phyloP scores from a whole-genome alignment of 2,329 filamentous ascomycete species.

The Talaromyces sp. region DNA sequence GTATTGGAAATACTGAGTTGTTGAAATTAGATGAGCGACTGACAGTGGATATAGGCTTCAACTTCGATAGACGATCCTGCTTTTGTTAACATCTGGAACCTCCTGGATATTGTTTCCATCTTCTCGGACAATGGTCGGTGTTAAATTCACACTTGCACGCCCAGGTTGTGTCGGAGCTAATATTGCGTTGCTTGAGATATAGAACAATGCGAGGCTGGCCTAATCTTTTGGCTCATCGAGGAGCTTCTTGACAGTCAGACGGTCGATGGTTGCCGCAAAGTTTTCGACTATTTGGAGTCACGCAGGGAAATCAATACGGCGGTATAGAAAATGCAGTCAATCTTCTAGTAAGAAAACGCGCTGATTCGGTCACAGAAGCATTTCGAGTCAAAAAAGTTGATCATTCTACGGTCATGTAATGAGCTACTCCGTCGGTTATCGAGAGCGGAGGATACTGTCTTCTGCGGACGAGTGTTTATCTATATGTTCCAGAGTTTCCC shows the following conservation, averaged over 20 bases:
- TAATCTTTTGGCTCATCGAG: constrained; percentile 87
- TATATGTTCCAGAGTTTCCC: constrained; percentile 98
- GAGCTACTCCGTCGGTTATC: constrained; percentile 89
- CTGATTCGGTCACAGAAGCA: constrained; percentile 47
- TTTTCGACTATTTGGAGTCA: constrained; percentile 94
- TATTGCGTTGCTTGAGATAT: constrained; percentile 20
- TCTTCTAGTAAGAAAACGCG: constrained; percentile 3
- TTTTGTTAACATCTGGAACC: constrained; percentile 85
- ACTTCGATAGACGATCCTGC: constrained; percentile 69
- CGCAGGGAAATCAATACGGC: constrained; percentile 81
- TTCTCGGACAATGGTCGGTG: constrained; percentile 73
- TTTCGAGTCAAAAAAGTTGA: constrained; percentile 76
- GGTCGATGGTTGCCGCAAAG: constrained; percentile 79
- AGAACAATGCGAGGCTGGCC: constrained; percentile 64
- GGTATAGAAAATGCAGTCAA: constrained; percentile 39
- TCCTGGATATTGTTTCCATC: constrained; percentile 85
- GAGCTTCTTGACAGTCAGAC: constrained; percentile 95
- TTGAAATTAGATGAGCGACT: constrained; percentile 21
- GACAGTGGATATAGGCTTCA: constrained; percentile 52
- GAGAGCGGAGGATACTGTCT: constrained; percentile 93
- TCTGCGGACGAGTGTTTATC: constrained; percentile 95
- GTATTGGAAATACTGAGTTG: constrained; percentile 47
- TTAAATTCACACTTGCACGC: not conserved
- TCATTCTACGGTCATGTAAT: constrained; percentile 91
- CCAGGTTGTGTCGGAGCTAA: constrained; percentile 1